Percentiles rank a stretch among this genome's conserved stretches.
Evolutionary conservation across 768 basidiomycete species (phyloP).

Genomic region (Rhizopogon salebrosus): DNA sequence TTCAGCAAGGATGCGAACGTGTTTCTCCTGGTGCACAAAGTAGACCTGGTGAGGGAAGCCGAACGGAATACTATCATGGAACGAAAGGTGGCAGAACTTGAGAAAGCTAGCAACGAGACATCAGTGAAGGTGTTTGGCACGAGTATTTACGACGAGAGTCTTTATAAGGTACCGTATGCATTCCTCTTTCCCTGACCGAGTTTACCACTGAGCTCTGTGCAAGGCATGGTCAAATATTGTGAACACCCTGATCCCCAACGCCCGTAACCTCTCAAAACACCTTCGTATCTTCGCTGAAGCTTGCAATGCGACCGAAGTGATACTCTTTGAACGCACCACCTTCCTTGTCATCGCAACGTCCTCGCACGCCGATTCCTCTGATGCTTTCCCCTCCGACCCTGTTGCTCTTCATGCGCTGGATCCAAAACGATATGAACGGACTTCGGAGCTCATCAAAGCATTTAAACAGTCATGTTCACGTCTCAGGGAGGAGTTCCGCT

Average conservation of each 20-base stretch:
- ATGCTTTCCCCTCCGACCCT: conserved; percentile 26
- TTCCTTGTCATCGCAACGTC: conserved; percentile 96
- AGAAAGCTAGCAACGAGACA: conserved; percentile 58
- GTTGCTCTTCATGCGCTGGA: conserved; percentile 44
- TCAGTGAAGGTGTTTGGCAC: conserved; percentile 80
- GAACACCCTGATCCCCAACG: conserved; percentile 93
- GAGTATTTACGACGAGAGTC: conserved; percentile 94
- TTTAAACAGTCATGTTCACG: conserved; percentile 92
- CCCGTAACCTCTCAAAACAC: conserved; percentile 81
- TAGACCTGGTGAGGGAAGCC: conserved; percentile 78
- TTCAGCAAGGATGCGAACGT: conserved; percentile 80
- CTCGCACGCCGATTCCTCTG: conserved; percentile 31
- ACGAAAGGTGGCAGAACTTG: conserved; percentile 69
- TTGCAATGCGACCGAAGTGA: conserved; percentile 88
- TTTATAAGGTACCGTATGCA: conserved; percentile 71
- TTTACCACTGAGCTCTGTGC: conserved; percentile 5
- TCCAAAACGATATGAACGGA: conserved; percentile 76
- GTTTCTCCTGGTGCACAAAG: conserved; percentile 94
- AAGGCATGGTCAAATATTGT: conserved; percentile 99
- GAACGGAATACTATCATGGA: conserved; percentile 56
- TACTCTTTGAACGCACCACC: conserved; percentile 95
- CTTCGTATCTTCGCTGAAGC: conserved; percentile 82
- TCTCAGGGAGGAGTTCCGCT: conserved; percentile 78
- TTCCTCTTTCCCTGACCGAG: not conserved
- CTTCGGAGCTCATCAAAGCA: conserved; percentile 90